Conservation (phyloP, 805 yeast species). For the Candida krabiensis region DNA sequence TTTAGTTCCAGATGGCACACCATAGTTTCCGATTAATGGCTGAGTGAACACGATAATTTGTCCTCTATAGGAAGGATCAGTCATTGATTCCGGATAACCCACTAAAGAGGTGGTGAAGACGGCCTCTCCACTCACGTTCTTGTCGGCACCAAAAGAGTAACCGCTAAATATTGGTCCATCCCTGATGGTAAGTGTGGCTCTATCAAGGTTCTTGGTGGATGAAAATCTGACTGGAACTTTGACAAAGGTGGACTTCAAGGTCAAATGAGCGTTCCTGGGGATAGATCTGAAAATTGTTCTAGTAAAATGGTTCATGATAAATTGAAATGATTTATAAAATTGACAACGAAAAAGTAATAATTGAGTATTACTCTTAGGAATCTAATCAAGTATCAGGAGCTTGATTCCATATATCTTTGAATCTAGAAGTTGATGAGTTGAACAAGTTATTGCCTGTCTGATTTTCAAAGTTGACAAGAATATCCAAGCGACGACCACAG, state of each 20-base stretch:
- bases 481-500: no score
- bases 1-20: conserved; percentile 84
- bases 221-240: conserved; percentile 21
- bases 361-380: no score
- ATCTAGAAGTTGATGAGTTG: no score
- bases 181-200: conserved; percentile 88
- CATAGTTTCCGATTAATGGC: conserved; percentile 97
- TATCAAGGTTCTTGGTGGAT: conserved; percentile 47
- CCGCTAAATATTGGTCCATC: conserved; percentile 95
- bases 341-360: no score
- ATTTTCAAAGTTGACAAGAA: no score
- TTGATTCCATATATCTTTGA: no score
- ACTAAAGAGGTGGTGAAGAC: conserved; percentile 97
- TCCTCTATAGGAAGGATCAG: conserved; percentile 97
- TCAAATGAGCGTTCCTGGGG: neutral
- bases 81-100: conserved; percentile 98
- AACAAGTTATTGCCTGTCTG: no score
- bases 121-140: conserved; percentile 92
- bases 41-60: conserved; percentile 96
- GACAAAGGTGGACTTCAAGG: conserved; percentile 4
- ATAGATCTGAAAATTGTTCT: conserved; percentile 4
- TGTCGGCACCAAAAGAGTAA: conserved; percentile 92
- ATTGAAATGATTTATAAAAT: no score
- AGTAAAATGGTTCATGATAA: conserved; percentile 4
- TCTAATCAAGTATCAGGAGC: no score